Conservation (phyloP, 495 filamentous ascomycete genomes). For the Aspergillus nidulans region DNA sequence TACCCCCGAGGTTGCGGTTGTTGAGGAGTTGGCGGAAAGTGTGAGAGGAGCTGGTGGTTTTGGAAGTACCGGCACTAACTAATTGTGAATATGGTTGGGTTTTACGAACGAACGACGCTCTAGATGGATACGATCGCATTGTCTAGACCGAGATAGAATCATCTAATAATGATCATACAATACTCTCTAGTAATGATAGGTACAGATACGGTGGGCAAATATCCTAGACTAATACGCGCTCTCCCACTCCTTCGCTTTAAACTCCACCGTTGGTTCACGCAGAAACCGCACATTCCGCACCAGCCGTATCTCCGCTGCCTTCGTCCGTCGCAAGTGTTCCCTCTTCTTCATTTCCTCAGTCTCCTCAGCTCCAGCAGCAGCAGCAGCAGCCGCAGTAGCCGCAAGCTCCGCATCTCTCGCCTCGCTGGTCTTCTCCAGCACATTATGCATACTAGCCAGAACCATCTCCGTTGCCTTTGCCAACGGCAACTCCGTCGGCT, state of each 20-base stretch:
- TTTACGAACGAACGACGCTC: neutral
- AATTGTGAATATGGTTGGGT: neutral
- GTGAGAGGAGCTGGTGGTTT: constrained; percentile 89
- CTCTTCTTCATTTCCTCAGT: constrained; percentile 53
- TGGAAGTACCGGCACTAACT: constrained; percentile 70
- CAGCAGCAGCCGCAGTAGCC: constrained; percentile 1
- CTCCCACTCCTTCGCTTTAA: constrained; percentile 34
- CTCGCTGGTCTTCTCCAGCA: constrained; percentile 72
- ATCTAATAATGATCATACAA: constrained; percentile 2
- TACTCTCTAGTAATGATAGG: neutral
- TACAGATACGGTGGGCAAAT: neutral
- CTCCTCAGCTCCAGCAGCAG: constrained; percentile 22
- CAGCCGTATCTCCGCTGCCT: constrained; percentile 76
- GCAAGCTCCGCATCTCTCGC: constrained; percentile 55
- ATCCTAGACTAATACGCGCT: constrained; percentile 13
- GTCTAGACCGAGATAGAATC: neutral
- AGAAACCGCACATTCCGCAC: constrained; percentile 66
- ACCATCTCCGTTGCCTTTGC: constrained; percentile 81
- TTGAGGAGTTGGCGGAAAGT: constrained; percentile 84
- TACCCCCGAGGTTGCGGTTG: constrained; percentile 84
- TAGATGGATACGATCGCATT: neutral
- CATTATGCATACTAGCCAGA: constrained; percentile 85
- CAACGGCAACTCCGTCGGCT: constrained; percentile 68
- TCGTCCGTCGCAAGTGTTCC: constrained; percentile 61
- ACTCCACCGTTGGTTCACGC: constrained; percentile 51